phyloP scores from a whole-genome alignment of 1,284 basidiomycete genomes.

The Puccinia brachypodii region DNA sequence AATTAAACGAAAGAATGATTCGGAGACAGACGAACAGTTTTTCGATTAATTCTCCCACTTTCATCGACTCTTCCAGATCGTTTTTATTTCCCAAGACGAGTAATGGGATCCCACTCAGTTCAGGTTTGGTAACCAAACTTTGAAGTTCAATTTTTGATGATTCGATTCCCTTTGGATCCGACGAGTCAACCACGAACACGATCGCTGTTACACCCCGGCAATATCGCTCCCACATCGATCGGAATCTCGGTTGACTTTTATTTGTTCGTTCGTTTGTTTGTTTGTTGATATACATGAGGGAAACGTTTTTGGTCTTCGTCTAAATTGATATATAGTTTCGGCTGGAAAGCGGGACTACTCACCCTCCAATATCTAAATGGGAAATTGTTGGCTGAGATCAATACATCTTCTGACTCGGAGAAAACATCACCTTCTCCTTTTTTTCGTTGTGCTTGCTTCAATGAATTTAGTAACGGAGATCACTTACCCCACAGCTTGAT shows the following conservation, averaged over 20 bases:
- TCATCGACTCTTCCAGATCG: constrained; percentile 75
- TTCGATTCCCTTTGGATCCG: constrained; percentile 77
- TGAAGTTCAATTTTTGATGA: constrained; percentile 87
- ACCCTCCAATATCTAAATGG: constrained; percentile 50
- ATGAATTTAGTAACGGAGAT: neutral
- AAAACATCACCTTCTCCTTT: neutral
- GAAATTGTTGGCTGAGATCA: neutral
- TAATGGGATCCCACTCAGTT: constrained; percentile 75
- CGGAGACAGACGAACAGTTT: constrained; percentile 65
- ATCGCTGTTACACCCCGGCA: constrained; percentile 92
- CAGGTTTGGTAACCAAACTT: constrained; percentile 73
- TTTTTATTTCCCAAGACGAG: constrained; percentile 96
- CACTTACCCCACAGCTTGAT: constrained; percentile 53
- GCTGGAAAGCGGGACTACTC: neutral
- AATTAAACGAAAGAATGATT: no score
- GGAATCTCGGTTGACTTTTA: constrained; percentile 84
- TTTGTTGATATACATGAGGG: neutral
- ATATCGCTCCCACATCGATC: constrained; percentile 84
- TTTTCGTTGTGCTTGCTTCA: neutral
- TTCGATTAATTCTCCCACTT: constrained; percentile 81
- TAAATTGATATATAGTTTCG: neutral
- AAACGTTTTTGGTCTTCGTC: neutral
- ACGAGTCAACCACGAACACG: constrained; percentile 87
- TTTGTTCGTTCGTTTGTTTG: neutral
- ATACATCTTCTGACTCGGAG: neutral